Percentiles rank a stretch among this genome's conserved stretches.
Evolutionary conservation across 2,329 filamentous ascomycete genomes (phyloP).

Genomic region (Arthrobotrys entomopaga): DNA sequence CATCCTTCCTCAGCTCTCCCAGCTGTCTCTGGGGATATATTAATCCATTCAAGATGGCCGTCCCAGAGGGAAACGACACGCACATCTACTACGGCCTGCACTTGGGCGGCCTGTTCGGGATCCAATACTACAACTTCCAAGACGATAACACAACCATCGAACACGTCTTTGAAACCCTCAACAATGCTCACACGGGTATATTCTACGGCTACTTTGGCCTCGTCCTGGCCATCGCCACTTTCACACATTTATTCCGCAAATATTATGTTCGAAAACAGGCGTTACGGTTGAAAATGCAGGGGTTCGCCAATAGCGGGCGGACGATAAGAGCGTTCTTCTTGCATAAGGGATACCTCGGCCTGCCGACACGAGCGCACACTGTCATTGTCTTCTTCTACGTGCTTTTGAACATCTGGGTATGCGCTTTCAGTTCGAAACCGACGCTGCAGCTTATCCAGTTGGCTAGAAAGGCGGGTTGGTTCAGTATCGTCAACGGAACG

Average conservation of each 20-base stretch:
- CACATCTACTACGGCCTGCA: slow-evolving; percentile 54
- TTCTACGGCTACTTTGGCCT: slow-evolving; percentile 53
- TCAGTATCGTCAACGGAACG: slow-evolving; percentile 51
- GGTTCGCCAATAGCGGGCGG: slow-evolving; percentile 27
- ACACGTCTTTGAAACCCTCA: slow-evolving; percentile 51
- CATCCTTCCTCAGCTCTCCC: slow-evolving; percentile 17
- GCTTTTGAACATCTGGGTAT: slow-evolving; percentile 50
- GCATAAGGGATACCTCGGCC: slow-evolving; percentile 44
- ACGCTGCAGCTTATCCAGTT: slow-evolving; percentile 52
- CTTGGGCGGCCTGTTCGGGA: slow-evolving; percentile 41
- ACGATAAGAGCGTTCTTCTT: slow-evolving; percentile 35
- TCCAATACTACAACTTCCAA: slow-evolving; percentile 39
- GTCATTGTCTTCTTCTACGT: slow-evolving; percentile 50
- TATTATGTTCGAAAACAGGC: slow-evolving; percentile 25
- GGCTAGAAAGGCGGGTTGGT: slow-evolving; percentile 49
- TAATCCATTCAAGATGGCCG: slow-evolving; percentile 15
- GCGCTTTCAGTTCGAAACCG: slow-evolving; percentile 43
- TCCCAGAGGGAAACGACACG: slow-evolving; percentile 27
- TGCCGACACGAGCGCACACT: slow-evolving; percentile 48
- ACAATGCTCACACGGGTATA: slow-evolving; percentile 49
- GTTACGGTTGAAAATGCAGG: slow-evolving; percentile 28
- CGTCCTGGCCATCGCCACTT: slow-evolving; percentile 22
- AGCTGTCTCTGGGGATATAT: slow-evolving; percentile 34
- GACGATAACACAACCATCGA: slow-evolving; percentile 52
- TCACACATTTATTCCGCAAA: slow-evolving; percentile 50